phyloP scores from a whole-genome alignment of 768 basidiomycete species.

The Zangia roseola region DNA sequence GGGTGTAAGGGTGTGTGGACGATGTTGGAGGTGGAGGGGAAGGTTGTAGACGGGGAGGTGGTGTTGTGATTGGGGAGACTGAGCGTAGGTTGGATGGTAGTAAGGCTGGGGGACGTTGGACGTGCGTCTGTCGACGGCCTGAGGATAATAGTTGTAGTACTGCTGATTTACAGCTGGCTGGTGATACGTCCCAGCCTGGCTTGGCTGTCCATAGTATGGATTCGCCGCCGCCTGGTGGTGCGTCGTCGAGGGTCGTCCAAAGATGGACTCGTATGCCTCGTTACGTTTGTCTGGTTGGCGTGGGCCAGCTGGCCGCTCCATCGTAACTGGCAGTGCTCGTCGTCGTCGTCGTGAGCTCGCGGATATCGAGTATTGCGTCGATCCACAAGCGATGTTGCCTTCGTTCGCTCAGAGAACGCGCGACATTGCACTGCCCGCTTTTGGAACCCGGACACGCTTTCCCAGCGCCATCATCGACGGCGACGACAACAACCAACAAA shows the following conservation, averaged over 20 bases:
- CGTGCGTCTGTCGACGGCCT: constrained; percentile 45
- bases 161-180: constrained; percentile 27
- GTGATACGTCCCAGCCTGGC: constrained; percentile 17
- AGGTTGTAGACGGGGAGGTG: constrained; percentile 17
- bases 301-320: constrained; percentile 62
- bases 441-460: constrained; percentile 16
- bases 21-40: constrained; percentile 22
- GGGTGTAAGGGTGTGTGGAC: constrained; percentile 34
- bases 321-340: constrained; percentile 19
- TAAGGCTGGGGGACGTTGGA: constrained; percentile 40
- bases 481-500: neutral
- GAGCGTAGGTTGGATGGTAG: constrained; percentile 32
- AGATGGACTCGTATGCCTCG: constrained; percentile 85
- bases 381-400: constrained; percentile 4
- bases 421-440: constrained; percentile 22
- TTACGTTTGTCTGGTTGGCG: constrained; percentile 66
- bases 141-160: constrained; percentile 40
- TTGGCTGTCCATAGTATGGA: constrained; percentile 18
- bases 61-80: constrained; percentile 32
- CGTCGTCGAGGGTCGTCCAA: constrained; percentile 66
- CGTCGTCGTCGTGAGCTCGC: constrained; percentile 3
- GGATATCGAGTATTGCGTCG: constrained; percentile 9
- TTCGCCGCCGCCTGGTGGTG: constrained; percentile 42
- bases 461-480: constrained; percentile 6
- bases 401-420: constrained; percentile 8